Evolutionary conservation across 2,329 filamentous ascomycete genomes (phyloP).

Genomic region (Aspergillus awamori): DNA sequence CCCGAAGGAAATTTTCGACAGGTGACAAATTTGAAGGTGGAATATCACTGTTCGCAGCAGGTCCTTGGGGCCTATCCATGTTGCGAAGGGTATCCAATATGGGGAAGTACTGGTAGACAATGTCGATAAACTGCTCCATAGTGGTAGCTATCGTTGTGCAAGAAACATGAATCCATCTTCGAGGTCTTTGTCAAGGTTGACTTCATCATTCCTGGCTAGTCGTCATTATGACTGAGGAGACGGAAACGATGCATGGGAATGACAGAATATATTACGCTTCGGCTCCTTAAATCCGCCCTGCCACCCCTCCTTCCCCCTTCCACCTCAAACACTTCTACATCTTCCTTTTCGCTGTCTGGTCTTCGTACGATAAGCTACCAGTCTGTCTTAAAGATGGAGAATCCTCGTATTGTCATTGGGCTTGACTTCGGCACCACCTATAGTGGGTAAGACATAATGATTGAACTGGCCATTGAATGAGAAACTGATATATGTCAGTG

Average conservation of each 20-base stretch:
- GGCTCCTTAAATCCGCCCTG: neutral
- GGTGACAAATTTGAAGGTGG: neutral
- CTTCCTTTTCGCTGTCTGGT: neutral
- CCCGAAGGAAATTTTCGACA: neutral
- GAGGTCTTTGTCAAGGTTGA: neutral
- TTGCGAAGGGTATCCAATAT: too few relatives aligned
- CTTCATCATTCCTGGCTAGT: neutral
- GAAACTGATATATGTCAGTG: conserved; percentile 7
- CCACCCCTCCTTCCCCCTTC: neutral
- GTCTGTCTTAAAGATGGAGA: neutral
- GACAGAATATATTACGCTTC: neutral
- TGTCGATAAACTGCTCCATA: too few relatives aligned
- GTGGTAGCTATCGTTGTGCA: too few relatives aligned
- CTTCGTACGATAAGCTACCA: neutral
- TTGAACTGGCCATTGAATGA: neutral
- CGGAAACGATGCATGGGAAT: neutral
- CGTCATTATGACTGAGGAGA: neutral
- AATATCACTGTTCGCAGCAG: too few relatives aligned
- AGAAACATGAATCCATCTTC: too few relatives aligned
- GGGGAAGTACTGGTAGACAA: too few relatives aligned
- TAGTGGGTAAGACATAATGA: conserved; percentile 25
- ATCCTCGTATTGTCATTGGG: conserved; percentile 25
- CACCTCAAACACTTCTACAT: neutral
- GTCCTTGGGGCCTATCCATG: too few relatives aligned
- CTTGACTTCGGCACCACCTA: conserved; percentile 38